Evolutionary conservation across 441 rosid species (phyloP).

Genomic region (Gossypium schwendimanii): DNA sequence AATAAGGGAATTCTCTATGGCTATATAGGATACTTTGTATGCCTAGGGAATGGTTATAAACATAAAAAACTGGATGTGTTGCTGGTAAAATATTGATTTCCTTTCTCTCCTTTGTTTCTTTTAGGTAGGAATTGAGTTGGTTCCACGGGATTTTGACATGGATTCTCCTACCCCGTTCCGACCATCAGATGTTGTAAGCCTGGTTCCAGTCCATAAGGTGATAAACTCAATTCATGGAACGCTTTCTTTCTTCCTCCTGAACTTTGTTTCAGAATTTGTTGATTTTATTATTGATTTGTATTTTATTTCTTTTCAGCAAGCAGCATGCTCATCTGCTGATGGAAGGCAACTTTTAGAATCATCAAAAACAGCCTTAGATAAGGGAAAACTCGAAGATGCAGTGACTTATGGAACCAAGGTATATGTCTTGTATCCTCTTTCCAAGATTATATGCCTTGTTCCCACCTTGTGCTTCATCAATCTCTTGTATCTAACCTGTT

Average conservation of each 20-base stretch:
- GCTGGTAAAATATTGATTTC: neutral
- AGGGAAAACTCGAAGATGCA: slow-evolving; percentile 81
- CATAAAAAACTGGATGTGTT: neutral
- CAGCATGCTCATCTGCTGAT: slow-evolving; percentile 74
- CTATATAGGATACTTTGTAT: neutral
- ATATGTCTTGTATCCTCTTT: slow-evolving; percentile 10
- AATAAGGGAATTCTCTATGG: neutral
- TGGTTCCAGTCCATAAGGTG: slow-evolving; percentile 70
- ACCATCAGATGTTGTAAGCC: slow-evolving; percentile 54
- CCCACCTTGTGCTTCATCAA: slow-evolving; percentile 8
- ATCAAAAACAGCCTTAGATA: slow-evolving; percentile 72
- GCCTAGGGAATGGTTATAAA: neutral
- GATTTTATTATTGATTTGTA: slow-evolving; percentile 4
- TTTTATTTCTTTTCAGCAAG: slow-evolving; percentile 38
- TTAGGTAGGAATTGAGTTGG: slow-evolving; percentile 67
- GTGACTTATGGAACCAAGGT: slow-evolving; percentile 71
- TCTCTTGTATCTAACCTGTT: slow-evolving; percentile 16
- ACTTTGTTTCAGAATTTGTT: slow-evolving; percentile 9
- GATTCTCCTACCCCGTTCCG: slow-evolving; percentile 59
- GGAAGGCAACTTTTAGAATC: slow-evolving; percentile 74
- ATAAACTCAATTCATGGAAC: slow-evolving; percentile 5
- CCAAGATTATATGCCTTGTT: neutral
- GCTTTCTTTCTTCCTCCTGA: neutral
- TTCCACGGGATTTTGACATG: slow-evolving; percentile 67
- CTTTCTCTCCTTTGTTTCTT: slow-evolving; percentile 7